Conservation (phyloP, 163 green algal genomes). For the Volvox carteri region DNA sequence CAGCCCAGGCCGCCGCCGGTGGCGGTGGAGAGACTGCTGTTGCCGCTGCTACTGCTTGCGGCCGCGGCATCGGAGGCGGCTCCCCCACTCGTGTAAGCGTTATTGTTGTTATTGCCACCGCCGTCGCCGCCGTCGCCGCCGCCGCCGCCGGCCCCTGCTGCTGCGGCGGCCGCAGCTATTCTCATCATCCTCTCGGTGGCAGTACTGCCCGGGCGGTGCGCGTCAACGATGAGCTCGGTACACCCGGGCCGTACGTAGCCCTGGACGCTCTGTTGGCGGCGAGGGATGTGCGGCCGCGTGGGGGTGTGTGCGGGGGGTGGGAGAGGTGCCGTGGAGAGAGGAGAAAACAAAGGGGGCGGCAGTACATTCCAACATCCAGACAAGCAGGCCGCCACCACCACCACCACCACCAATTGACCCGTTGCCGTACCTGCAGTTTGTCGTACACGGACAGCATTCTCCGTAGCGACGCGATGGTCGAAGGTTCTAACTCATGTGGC, state of each 20-base stretch:
- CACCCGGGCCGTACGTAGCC: conserved; percentile 44
- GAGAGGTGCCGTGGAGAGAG: neutral
- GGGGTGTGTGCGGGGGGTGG: too few relatives aligned
- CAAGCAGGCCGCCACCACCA: too few relatives aligned
- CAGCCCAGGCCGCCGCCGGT: too few relatives aligned
- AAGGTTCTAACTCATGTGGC: conserved; percentile 20
- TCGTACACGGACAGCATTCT: conserved; percentile 51
- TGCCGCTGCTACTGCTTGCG: too few relatives aligned
- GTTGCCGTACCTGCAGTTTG: conserved; percentile 40
- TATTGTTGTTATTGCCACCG: neutral
- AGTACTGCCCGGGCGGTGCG: too few relatives aligned
- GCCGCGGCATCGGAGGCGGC: neutral
- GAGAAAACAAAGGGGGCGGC: neutral
- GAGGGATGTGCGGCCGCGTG: neutral
- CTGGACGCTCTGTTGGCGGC: conserved; percentile 11
- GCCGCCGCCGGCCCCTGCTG: neutral
- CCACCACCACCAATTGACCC: too few relatives aligned
- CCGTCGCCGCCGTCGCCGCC: too few relatives aligned
- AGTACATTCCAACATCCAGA: too few relatives aligned
- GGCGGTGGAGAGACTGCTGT: too few relatives aligned
- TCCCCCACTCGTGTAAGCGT: neutral
- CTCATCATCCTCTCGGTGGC: too few relatives aligned
- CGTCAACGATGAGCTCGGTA: conserved; percentile 40
- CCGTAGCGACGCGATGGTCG: conserved; percentile 34
- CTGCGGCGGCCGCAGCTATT: neutral